Base-by-base conservation (phyloP, 1,139 yeast species). In the Nakaseomyces sp. region DNA sequence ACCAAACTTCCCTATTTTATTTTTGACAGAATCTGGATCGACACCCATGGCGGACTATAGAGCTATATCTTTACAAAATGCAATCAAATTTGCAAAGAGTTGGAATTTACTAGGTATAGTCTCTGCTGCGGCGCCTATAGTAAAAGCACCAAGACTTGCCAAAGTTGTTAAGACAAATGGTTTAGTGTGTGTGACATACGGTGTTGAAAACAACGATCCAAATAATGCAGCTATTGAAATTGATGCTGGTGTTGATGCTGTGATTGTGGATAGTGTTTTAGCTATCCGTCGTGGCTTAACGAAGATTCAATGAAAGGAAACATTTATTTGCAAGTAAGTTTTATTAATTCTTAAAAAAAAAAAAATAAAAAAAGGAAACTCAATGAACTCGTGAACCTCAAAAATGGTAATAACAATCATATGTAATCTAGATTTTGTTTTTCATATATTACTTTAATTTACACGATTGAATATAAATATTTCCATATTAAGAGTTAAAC, bases 181-280 rank as follows among this genome's bases (percentile, higher is more conserved):
- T 0, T 72, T 91, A 51, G 96, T 89, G 12, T 89, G 96, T 64
- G 94, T 91, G 45, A 86, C 96, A 0, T 91, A 91, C 57, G 98
- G 98, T 30, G 73, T 76, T 1, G 74, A 75, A 58, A 91, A 91
- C 63, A 91, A 91, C 57, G 80, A 79, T 40, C 96, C 97, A 0
- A 87, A 78, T 47, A 79, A 81, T 52, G 91, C 95, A 29, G 80
- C 79, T 54, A 70, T 84, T 48, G 96, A 91, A 63, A 83, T 91
- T 81, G 79, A 77, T 52, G 91, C 94, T 9, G 97, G 97, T 12
- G 96, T 91, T 7, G 97, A 91, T 69, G 98, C 98, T 0, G 97
- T 91, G 17, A 91, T 91, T 66, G 97, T 87, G 4, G 97, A 91
- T 64, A 82, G 88, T 49, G 97, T 91, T 3, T 71, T 89, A 60